Base-by-base conservation (phyloP, 306 rosid genomes). In the Sphenostylis stenocarpa region DNA sequence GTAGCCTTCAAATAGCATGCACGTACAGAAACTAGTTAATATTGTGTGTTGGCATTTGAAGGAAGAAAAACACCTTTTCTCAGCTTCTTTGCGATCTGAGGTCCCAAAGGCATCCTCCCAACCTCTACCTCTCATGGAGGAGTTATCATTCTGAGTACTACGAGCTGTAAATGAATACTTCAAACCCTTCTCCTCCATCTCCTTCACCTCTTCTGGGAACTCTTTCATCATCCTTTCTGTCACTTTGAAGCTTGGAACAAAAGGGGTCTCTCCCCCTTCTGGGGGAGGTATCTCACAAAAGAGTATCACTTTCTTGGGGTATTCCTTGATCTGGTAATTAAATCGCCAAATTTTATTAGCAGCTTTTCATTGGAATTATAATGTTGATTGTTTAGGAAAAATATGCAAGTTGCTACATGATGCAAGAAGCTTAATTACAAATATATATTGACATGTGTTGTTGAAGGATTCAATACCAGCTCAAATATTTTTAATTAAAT, bases 111-210 rank as follows among this genome's bases (percentile, higher is more conserved):
- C 83, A 49, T 89, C 90, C 57, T 93, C 88, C 98, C 95, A 93
- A 0, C 93, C 94, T 79, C 98, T 80, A n/a, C 98, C 96, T 72
- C 96, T 93, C 96, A 91, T 91, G 55, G 96, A 89, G 7, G 84
- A 73, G 0, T 77, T 75, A 67, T 88, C 73, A 72, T 82, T 86
- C 24, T 85, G 60, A 52, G 76, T 84, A 84, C 93, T 84, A 26
- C 7, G 84, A 68, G 93, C 91, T 17, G 87, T 85, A 77, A 91
- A 89, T 1, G 95, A 67, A 87, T 93, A 93, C 70, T 84, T 85
- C 72, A 93, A 45, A 2, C 89, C 91, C 63, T 85, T 85, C 77
- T 89, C 68, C 21, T 93, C 95, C 33, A 93, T 79, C 76, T 79
- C 76, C 61, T 85, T 80, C 62, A 91, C 95, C 21, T 36, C 85